Evolutionary conservation across 164 flowering plant genomes (phyloP).

Genomic region (Aristolochia contorta): DNA sequence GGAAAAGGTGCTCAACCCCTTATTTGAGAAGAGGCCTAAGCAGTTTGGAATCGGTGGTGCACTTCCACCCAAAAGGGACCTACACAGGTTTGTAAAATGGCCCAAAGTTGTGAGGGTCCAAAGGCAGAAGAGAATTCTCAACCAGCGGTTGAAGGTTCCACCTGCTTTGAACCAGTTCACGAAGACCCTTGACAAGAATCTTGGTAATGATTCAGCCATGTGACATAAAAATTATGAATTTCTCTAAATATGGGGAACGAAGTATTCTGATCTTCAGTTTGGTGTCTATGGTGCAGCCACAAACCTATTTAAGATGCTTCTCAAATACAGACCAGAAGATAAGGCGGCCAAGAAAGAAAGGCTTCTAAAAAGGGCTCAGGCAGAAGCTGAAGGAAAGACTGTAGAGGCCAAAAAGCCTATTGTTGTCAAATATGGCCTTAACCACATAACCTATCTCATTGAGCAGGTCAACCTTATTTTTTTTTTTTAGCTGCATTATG

Average conservation of each 20-base stretch:
- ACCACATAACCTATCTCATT: constrained; percentile 25
- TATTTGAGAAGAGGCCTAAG: constrained; percentile 36
- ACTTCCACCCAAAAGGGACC: constrained; percentile 34
- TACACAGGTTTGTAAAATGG: constrained; percentile 24
- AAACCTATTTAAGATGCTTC: constrained; percentile 23
- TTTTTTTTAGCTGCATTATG: background rate
- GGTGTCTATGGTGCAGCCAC: constrained; percentile 10
- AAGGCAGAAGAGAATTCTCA: constrained; percentile 24
- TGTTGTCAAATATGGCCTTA: constrained; percentile 26
- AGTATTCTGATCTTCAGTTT: background rate
- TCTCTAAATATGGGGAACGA: too few species aligned
- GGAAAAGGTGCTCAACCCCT: constrained; percentile 35
- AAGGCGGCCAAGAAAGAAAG: constrained; percentile 28
- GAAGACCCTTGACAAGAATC: constrained; percentile 21
- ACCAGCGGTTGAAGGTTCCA: constrained; percentile 24
- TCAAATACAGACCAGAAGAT: constrained; percentile 19
- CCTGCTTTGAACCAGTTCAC: constrained; percentile 24
- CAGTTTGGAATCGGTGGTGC: constrained; percentile 41
- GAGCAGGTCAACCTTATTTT: constrained; percentile 36
- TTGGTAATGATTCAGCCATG: constrained; percentile 8
- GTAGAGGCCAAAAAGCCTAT: constrained; percentile 22
- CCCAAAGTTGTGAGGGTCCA: constrained; percentile 23
- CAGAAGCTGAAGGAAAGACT: constrained; percentile 22
- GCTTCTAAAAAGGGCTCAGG: constrained; percentile 23
- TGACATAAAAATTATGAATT: too few species aligned